Percentiles rank a stretch among this genome's conserved stretches.
These are phyloP conservation scores for Linnemannia elongata DNA, from an alignment of 192 early-diverging fungal genomes.

Conservation along the genomic window DNA sequence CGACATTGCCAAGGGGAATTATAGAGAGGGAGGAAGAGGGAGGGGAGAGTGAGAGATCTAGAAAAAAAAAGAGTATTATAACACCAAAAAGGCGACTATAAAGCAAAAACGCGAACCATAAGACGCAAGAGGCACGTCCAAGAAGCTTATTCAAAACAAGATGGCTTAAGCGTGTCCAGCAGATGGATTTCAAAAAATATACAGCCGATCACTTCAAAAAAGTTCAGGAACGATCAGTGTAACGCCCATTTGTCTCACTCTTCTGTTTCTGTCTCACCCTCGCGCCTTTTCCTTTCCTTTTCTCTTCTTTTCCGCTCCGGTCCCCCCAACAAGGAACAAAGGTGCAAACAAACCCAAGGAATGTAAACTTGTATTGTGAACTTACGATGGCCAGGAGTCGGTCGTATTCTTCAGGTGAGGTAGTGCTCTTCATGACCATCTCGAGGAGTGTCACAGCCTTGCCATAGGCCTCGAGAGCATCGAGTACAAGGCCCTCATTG, in stretches of 20 bases:
- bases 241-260: not conserved
- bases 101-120: not conserved
- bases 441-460: constrained; percentile 23
- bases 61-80: not conserved
- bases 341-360: not conserved
- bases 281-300: not conserved
- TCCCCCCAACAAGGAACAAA: not conserved
- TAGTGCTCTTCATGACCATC: constrained; percentile 26
- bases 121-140: not conserved
- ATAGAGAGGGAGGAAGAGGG: not conserved
- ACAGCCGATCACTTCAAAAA: not conserved
- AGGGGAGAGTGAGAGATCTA: not conserved
- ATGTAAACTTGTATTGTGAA: not conserved
- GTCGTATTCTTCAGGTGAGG: constrained; percentile 22
- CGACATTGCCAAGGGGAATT: not conserved
- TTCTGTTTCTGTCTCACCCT: not conserved
- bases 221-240: not conserved
- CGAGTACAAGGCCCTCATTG: constrained; percentile 16
- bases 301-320: not conserved
- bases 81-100: not conserved
- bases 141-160: not conserved
- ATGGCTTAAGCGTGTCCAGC: not conserved
- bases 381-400: constrained; percentile 42
- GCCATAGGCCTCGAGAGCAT: constrained; percentile 29
- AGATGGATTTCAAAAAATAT: not conserved